Percentiles rank a stretch among this genome's conserved stretches.
Conservation (phyloP, 176 grass and related monocot genomes). For the Zea luxurians region DNA sequence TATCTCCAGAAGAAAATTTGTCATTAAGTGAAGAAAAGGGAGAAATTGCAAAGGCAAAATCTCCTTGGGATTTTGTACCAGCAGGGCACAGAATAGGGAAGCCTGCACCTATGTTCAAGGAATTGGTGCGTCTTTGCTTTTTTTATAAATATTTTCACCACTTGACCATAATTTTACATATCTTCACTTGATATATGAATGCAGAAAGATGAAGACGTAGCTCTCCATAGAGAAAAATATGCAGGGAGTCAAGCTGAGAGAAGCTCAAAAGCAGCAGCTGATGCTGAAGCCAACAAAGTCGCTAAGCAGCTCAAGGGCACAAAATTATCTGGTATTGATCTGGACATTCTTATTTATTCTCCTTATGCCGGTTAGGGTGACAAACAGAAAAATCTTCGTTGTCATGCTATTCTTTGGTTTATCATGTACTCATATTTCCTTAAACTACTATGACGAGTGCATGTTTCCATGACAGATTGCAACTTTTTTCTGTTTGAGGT, state of each 20-base stretch:
- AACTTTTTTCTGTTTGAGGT: neutral
- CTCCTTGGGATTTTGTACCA: constrained; percentile 77
- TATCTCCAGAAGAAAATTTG: constrained; percentile 50
- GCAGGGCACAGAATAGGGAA: constrained; percentile 79
- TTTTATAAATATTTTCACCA: neutral
- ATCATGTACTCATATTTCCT: neutral
- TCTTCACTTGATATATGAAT: constrained; percentile 30
- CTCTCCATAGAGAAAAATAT: constrained; percentile 65
- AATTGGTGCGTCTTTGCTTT: constrained; percentile 60
- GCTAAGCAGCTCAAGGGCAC: constrained; percentile 70
- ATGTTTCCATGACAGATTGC: neutral
- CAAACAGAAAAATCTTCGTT: neutral
- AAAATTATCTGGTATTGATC: constrained; percentile 67
- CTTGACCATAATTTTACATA: constrained; percentile 14
- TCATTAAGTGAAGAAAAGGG: constrained; percentile 83
- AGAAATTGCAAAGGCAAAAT: constrained; percentile 62
- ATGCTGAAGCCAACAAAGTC: constrained; percentile 64
- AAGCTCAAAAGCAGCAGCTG: constrained; percentile 63
- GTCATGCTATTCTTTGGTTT: neutral
- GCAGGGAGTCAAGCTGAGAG: constrained; percentile 89
- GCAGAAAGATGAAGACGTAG: constrained; percentile 86
- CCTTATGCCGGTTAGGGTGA: neutral
- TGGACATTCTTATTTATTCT: constrained; percentile 14
- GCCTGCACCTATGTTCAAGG: constrained; percentile 86
- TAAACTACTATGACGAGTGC: neutral